phyloP scores from a whole-genome alignment of 2,329 filamentous ascomycete species.

The Hysterium pulicare region DNA sequence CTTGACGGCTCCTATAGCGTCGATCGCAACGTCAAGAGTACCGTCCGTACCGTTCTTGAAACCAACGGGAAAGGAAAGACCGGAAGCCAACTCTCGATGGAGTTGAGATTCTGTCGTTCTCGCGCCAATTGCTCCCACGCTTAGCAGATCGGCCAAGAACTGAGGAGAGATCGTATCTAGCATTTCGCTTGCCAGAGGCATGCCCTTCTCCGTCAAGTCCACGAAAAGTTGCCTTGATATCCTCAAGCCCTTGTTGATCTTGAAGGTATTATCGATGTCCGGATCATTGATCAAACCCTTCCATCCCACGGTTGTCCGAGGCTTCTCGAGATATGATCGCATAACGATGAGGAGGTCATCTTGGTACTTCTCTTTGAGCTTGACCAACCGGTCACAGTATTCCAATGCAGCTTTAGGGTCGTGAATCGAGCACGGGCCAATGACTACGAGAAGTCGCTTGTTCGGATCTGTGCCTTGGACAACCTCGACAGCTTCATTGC shows the following conservation, averaged over 20 bases:
- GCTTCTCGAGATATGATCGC: slow-evolving; percentile 98
- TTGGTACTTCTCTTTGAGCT: slow-evolving; percentile 81
- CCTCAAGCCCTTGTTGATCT: slow-evolving; percentile 96
- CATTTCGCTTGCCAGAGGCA: slow-evolving; percentile 98
- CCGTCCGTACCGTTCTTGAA: slow-evolving; percentile 99
- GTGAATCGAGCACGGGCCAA: slow-evolving; percentile 96
- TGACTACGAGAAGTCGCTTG: slow-evolving; percentile 68
- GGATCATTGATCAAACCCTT: slow-evolving; percentile 99
- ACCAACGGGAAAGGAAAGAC: slow-evolving; percentile 92
- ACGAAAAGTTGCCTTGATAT: slow-evolving; percentile 87
- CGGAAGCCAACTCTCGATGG: slow-evolving; percentile 89
- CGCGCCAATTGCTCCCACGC: slow-evolving; percentile 90
- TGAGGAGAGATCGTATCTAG: slow-evolving; percentile 97
- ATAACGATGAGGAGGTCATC: slow-evolving; percentile 92
- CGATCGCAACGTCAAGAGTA: slow-evolving; percentile 81
- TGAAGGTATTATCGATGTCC: slow-evolving; percentile 96
- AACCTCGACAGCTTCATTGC: slow-evolving; percentile 59
- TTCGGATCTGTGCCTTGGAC: slow-evolving; percentile 58
- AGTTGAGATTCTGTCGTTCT: slow-evolving; percentile 94
- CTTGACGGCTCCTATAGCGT: slow-evolving; percentile 88
- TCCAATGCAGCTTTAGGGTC: slow-evolving; percentile 86
- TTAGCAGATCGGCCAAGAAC: slow-evolving; percentile 89
- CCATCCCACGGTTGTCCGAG: slow-evolving; percentile 95
- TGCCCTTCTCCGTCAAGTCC: slow-evolving; percentile 84
- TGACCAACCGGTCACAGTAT: slow-evolving; percentile 82